Conservation (phyloP, 2,329 filamentous ascomycete genomes). For the Amylocarpus encephaloides region DNA sequence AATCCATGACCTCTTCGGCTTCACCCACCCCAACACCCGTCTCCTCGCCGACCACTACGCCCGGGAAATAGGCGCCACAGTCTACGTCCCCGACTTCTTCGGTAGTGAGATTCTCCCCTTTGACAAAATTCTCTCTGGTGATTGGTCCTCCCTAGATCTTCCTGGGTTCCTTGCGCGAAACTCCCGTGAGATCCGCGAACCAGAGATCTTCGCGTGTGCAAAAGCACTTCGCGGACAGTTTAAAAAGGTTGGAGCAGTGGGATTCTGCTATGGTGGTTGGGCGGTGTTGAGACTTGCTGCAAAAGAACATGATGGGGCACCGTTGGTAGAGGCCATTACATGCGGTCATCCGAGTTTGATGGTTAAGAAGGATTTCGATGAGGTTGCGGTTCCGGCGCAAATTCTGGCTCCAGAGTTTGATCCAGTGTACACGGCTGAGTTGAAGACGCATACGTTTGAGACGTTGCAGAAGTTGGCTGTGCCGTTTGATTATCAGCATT, state of each 20-base stretch:
- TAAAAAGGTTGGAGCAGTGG: constrained; percentile 6
- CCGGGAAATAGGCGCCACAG: constrained; percentile 38
- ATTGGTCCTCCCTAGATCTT: constrained; percentile 29
- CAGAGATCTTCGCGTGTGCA: constrained; percentile 9
- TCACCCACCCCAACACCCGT: constrained; percentile 39
- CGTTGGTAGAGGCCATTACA: constrained; percentile 8
- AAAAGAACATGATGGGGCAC: neutral
- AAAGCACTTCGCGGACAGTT: constrained; percentile 1
- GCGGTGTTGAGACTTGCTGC: constrained; percentile 4
- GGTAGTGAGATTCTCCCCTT: constrained; percentile 13
- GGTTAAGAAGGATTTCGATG: constrained; percentile 21
- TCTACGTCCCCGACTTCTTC: constrained; percentile 35
- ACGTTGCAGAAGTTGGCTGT: constrained; percentile 35
- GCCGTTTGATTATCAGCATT: constrained; percentile 45
- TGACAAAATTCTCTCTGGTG: constrained; percentile 4
- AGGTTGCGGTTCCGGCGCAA: constrained; percentile 6
- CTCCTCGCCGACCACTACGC: constrained; percentile 43
- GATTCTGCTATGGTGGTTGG: constrained; percentile 13
- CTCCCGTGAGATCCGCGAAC: constrained; percentile 4
- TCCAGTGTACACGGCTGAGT: constrained; percentile 2
- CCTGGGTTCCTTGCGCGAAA: constrained; percentile 1
- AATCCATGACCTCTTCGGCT: constrained; percentile 38
- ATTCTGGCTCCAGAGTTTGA: constrained; percentile 12
- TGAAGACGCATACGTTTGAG: constrained; percentile 29
- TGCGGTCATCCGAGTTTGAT: constrained; percentile 5